Evolutionary conservation across 2,329 filamentous ascomycete species (phyloP), one percentile per base, ranked within the genome.

Genomic region (Incumbomyces delicatus): DNA sequence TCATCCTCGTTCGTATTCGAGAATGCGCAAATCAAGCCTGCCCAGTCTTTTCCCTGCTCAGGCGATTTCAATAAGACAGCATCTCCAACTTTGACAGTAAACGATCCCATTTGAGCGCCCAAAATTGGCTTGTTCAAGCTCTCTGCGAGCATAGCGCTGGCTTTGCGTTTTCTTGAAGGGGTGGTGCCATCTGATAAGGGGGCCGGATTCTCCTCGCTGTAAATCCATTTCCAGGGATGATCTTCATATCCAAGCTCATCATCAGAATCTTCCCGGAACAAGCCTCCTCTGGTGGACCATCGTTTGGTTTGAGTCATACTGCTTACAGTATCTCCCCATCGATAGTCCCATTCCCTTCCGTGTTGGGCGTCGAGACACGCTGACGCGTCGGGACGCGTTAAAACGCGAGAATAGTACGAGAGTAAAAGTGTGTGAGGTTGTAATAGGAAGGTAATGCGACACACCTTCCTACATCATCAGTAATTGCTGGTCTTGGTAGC

Each of bases 31-130:
- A 95, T 83, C 51, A 98, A 80, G 30, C 87, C 92, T 2, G 94
- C 85, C 89, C 92, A 98, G 10, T 88, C 85, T 58, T 94, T 87
- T 54, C 87, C 87, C 34, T 79, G 77, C 3, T 86, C 87, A 33
- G 94, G 87, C 1, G 89, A 87, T 64, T 94, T 94, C 46, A 98
- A 73, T 34, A 96, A 72, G 31, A 96, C 83, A 16, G 80, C 77
- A 60, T 98, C 88, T 37, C 92, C 92, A 32, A 95, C 63, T 45
- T 70, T 75, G 66, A 88, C 95, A 60, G 83, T 76, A 54, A 95
- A 95, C 11, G 64, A 72, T 18, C 88, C 89, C 75, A 88, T 88
- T 20, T 78, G 79, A 16, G 90, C 92, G 3, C 87, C 92, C 34
- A 92, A 64, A 37, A 95, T 94, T 47, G 68, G 48, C 11, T 49